phyloP scores from a whole-genome alignment of 352 stramenopile genomes.

The Phytophthora pseudosyringae region DNA sequence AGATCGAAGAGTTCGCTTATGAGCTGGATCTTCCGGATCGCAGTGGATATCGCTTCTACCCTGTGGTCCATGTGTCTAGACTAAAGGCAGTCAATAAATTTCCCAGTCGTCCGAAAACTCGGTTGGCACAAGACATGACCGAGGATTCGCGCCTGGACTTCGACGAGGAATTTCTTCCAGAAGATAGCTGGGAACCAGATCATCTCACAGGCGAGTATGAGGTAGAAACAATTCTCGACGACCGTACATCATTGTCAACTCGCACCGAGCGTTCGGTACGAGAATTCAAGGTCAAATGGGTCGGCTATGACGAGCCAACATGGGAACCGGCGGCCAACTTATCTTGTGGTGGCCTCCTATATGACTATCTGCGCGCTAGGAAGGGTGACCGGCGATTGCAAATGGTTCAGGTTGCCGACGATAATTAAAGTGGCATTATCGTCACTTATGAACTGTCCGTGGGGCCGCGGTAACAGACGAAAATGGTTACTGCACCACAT shows the following conservation, averaged over 20 bases:
- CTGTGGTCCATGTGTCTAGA: not conserved
- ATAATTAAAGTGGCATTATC: not conserved
- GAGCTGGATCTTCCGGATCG: too few relatives aligned
- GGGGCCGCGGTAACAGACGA: not conserved
- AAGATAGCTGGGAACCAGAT: conserved; percentile 13
- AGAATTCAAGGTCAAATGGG: conserved; percentile 18
- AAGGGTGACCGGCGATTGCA: not conserved
- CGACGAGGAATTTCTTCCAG: conserved; percentile 8
- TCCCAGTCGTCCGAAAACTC: not conserved
- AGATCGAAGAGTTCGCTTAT: not conserved
- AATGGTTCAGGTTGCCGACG: conserved; percentile 19
- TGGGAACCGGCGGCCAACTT: not conserved
- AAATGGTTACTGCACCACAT: not conserved
- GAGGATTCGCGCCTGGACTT: conserved; percentile 1
- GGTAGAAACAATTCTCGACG: not conserved
- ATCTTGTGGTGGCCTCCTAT: conserved; percentile 5
- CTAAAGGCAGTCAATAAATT: conserved; percentile 2
- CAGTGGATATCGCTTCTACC: not conserved
- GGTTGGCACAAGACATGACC: not conserved
- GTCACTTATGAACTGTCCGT: not conserved
- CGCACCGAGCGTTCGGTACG: not conserved
- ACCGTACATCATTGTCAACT: not conserved
- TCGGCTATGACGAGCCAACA: conserved; percentile 6
- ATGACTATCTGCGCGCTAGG: not conserved
- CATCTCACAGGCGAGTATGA: not conserved